Percentiles rank a stretch among this genome's conserved stretches.
These are phyloP conservation scores for Pichia sp. DNA, from an alignment of 1,139 yeast genomes.

Conservation along the genomic window DNA sequence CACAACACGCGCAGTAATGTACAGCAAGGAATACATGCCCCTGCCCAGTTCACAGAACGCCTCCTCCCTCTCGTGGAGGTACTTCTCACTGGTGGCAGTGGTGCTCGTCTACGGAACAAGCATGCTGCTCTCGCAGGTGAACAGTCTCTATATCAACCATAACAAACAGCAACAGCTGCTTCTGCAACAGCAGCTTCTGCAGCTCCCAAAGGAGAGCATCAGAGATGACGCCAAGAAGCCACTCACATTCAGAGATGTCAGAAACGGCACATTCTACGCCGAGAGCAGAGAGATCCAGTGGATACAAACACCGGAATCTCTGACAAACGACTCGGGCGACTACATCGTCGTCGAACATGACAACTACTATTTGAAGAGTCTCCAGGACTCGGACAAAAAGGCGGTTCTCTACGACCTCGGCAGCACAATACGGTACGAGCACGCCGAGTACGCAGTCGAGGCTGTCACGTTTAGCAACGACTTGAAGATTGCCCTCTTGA, in stretches of 20 bases:
- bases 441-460: conserved; percentile 45
- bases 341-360: conserved; percentile 41
- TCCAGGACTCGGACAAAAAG: conserved; percentile 45
- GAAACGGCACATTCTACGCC: conserved; percentile 53
- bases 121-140: conserved; percentile 16
- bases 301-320: conserved; percentile 50
- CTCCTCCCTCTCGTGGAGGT: conserved; percentile 8
- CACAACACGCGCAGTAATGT: not conserved
- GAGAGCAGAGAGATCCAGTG: conserved; percentile 56
- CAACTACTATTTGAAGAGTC: conserved; percentile 45
- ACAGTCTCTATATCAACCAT: conserved; percentile 15
- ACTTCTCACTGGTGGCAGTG: conserved; percentile 10
- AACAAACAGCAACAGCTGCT: not conserved
- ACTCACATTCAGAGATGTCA: conserved; percentile 37
- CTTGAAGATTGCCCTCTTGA: conserved; percentile 51
- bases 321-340: conserved; percentile 49
- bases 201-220: not conserved
- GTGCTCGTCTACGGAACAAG: conserved; percentile 17
- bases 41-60: not conserved
- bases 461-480: conserved; percentile 62
- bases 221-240: conserved; percentile 24
- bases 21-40: conserved; percentile 1
- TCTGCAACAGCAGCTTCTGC: not conserved
- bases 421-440: conserved; percentile 41
- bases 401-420: conserved; percentile 46